phyloP scores from a whole-genome alignment of 306 rosid species.

The Abrus pulchellus region DNA sequence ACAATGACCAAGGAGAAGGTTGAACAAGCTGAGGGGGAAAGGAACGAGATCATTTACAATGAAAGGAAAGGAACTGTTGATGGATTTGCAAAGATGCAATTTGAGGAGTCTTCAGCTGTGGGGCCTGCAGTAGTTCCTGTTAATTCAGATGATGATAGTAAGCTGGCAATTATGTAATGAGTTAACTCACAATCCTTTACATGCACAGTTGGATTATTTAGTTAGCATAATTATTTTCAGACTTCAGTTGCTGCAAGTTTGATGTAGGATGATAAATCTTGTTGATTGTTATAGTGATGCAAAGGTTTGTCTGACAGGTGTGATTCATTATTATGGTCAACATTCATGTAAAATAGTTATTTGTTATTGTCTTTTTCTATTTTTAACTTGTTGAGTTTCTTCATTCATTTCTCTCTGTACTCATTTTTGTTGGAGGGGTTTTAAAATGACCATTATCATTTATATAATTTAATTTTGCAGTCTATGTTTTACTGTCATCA shows the following conservation, averaged over 20 bases:
- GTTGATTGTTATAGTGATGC: conserved; percentile 38
- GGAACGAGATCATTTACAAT: conserved; percentile 52
- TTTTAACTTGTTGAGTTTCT: not conserved
- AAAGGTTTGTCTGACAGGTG: conserved; percentile 30
- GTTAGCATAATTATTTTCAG: conserved; percentile 31
- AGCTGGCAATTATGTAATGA: conserved; percentile 53
- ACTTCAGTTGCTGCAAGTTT: conserved; percentile 29
- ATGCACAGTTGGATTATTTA: conserved; percentile 27
- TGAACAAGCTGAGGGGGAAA: conserved; percentile 72
- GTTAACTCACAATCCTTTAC: conserved; percentile 25
- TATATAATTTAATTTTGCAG: conserved; percentile 17
- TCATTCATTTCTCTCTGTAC: not conserved
- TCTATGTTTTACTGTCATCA: not conserved
- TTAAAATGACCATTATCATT: not conserved
- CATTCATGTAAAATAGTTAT: conserved; percentile 43
- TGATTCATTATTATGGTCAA: conserved; percentile 28
- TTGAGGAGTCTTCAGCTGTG: conserved; percentile 31
- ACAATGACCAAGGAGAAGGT: conserved; percentile 77
- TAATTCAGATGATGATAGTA: conserved; percentile 58
- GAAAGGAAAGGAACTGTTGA: conserved; percentile 62
- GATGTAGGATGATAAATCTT: conserved; percentile 31
- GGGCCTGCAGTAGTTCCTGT: conserved; percentile 69
- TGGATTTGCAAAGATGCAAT: conserved; percentile 44
- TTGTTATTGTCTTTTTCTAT: conserved; percentile 36
- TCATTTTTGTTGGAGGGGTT: not conserved